Evolutionary conservation across 1,139 yeast genomes (phyloP).

Genomic region (Pneumocystis carinii): DNA sequence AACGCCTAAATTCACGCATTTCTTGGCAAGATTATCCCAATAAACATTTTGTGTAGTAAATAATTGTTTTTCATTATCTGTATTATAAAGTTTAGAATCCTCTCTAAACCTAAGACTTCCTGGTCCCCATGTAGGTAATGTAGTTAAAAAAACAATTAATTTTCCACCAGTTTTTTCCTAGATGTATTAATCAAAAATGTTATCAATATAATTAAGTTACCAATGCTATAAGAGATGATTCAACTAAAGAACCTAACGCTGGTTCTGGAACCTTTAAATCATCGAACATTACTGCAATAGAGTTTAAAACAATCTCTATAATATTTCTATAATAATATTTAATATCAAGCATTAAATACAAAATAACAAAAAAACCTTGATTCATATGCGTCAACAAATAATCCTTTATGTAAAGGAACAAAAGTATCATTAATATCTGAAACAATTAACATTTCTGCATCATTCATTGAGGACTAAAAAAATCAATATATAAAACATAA

Average conservation of each 20-base stretch:
- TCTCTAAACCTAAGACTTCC: conserved; percentile 53
- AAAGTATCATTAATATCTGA: conserved; percentile 69
- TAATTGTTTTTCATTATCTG: conserved; percentile 42
- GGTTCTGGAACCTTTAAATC: conserved; percentile 44
- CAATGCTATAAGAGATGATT: conserved; percentile 54
- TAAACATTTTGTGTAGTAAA: conserved; percentile 48
- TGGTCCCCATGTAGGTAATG: conserved; percentile 71
- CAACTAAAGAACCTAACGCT: conserved; percentile 65
- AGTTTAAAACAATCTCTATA: conserved; percentile 53
- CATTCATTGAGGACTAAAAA: conserved; percentile 26
- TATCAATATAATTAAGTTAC: background rate
- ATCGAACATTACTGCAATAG: conserved; percentile 38
- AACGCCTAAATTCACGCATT: conserved; percentile 43
- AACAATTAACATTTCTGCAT: conserved; percentile 51
- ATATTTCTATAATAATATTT: conserved; percentile 15
- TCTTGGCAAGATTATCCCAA: conserved; percentile 46
- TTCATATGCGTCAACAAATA: conserved; percentile 66
- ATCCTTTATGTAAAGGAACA: conserved; percentile 59
- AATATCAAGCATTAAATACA: background rate
- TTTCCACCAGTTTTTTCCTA: conserved; percentile 49
- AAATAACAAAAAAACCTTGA: conserved; percentile 32
- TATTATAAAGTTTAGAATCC: conserved; percentile 23
- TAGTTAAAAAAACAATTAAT: conserved; percentile 50
- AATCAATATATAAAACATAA: background rate
- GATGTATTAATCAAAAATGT: background rate